These are phyloP conservation scores for Solanum arcanum DNA, from an alignment of 257 asterid genomes.

Conservation along the genomic window DNA sequence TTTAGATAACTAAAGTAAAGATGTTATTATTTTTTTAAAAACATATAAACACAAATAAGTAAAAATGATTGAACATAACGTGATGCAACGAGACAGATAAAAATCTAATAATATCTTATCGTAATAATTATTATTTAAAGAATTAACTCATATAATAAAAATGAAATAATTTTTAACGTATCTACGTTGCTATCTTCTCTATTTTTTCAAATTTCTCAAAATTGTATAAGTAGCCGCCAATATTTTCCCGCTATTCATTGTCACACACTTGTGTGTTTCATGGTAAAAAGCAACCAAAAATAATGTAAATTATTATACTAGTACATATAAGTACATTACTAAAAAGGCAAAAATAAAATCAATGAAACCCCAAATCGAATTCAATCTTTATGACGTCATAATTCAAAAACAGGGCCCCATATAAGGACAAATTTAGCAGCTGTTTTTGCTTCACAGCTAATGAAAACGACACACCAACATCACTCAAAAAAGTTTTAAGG, in stretches of 20 bases:
- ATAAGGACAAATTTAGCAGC: neutral
- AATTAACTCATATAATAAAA: no score
- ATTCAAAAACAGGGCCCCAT: neutral
- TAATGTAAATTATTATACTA: neutral
- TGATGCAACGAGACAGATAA: no score
- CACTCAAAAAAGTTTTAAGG: neutral
- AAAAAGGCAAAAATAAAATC: neutral
- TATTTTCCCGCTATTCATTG: neutral
- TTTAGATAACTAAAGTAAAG: neutral
- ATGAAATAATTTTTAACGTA: no score
- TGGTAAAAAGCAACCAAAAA: neutral
- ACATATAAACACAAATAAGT: neutral
- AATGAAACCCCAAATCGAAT: neutral
- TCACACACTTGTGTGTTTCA: neutral
- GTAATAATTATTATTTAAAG: no score
- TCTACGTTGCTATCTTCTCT: no score
- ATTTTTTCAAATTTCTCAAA: neutral
- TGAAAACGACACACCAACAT: slow-evolving; percentile 24
- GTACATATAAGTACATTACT: neutral
- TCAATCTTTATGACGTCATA: neutral
- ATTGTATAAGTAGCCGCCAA: neutral
- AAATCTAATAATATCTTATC: no score
- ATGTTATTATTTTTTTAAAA: no score
- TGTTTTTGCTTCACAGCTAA: slow-evolving; percentile 16
- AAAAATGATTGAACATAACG: no score